These are phyloP conservation scores for Macrolepiota fuliginosa DNA, from an alignment of 768 basidiomycete species.

Conservation along the genomic window DNA sequence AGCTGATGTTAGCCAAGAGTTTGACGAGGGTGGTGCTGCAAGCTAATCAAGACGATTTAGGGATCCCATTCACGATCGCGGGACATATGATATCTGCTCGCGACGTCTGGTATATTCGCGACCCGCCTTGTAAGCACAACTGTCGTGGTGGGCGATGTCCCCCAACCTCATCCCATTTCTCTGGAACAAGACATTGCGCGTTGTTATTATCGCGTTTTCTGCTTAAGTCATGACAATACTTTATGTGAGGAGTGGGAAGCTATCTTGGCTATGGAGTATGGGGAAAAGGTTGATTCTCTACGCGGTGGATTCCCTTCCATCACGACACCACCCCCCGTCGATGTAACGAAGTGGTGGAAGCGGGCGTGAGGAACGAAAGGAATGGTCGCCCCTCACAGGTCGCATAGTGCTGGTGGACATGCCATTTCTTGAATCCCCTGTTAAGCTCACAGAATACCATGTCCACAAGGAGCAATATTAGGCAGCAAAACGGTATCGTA, in stretches of 20 bases:
- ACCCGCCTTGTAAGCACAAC: conserved; percentile 34
- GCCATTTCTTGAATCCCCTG: conserved; percentile 36
- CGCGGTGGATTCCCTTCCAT: conserved; percentile 43
- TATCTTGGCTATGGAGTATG: conserved; percentile 63
- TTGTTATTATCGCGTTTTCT: conserved; percentile 78
- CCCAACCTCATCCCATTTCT: conserved; percentile 51
- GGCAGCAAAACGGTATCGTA: background rate
- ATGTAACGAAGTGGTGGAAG: conserved; percentile 56
- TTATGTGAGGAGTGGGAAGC: conserved; percentile 54
- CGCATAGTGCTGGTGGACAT: conserved; percentile 34
- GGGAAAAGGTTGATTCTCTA: conserved; percentile 69
- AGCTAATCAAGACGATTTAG: conserved; percentile 46
- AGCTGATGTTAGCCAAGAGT: background rate
- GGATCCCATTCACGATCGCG: conserved; percentile 49
- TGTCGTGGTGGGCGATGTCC: conserved; percentile 34
- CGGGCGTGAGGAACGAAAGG: conserved; percentile 59
- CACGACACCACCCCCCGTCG: background rate
- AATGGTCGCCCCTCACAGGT: conserved; percentile 49
- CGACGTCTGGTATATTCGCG: conserved; percentile 54
- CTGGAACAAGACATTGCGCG: conserved; percentile 69
- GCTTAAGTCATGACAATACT: conserved; percentile 29
- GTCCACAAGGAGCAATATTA: background rate
- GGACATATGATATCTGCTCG: conserved; percentile 57
- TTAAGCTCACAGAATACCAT: conserved; percentile 26
- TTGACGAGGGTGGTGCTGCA: background rate